Base-by-base conservation (phyloP, 345 rosid genomes). In the Lagerstroemia speciosa region DNA sequence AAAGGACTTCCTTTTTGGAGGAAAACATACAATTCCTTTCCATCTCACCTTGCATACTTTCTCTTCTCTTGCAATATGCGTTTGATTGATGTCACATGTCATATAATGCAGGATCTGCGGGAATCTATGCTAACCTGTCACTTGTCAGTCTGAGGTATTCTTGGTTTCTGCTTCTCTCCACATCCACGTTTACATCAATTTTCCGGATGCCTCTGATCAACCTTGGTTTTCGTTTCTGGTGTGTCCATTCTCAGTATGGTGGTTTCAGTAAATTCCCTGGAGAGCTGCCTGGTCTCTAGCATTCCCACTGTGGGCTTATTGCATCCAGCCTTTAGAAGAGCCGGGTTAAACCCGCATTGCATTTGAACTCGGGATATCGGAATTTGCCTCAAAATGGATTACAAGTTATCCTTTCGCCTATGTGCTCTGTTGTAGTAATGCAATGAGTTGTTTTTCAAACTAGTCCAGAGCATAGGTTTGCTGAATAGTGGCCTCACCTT, bases 281-380 rank as follows among this genome's bases (percentile, higher is more conserved):
- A 72, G 81, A 73, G 53, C 76, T 83, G 30, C 97, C 93, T 0
- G 97, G 89, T 77, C 80, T 94, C 36, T 94, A 89, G 72, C 97
- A 91, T 78, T 84, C 95, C 46, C 91, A 79, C 82, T 91, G 86
- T 34, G 97, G 97, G 65, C 84, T 64, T 71, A 80, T 90, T 14
- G 99, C 97, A 45, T 88, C 89, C 76, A 88, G 96, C 77, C 87
- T 91, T 45, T 89, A 87, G 95, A 88, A 73, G 97, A 88, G 74
- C 84, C 87, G 12, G 85, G 84, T 37, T 86, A 41, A 86, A 80
- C 46, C 79, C 89, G 32, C 84, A 86, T 32, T 82, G 78, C 32
- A 84, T 84, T n/a, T 33, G 90, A 89, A 75, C 87, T 94, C 32
- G 97, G 99, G 67, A 64, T 91, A 53, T 73, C 86, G 16, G 75